Conservation (phyloP, 768 basidiomycete species). For the Porphyrellus cyaneotinctus region DNA sequence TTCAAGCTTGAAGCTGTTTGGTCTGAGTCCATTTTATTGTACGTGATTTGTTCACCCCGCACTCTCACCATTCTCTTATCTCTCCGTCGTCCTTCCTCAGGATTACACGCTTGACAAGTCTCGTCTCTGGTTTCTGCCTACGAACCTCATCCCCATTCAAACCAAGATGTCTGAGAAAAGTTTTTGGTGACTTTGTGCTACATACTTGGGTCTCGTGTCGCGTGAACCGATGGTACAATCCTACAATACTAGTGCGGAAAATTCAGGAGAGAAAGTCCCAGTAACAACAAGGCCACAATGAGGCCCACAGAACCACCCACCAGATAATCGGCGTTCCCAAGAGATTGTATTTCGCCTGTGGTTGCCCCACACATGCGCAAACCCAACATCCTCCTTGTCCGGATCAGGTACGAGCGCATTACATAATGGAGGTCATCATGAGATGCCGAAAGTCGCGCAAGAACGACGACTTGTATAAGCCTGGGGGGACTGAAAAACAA, state of each 20-base stretch:
- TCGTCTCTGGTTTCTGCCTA: too few relatives aligned
- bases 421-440: conserved; percentile 99
- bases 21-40: too few relatives aligned
- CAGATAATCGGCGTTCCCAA: conserved; percentile 90
- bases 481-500: conserved; percentile 63
- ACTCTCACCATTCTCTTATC: too few relatives aligned
- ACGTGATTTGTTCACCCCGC: not conserved
- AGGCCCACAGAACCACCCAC: conserved; percentile 58
- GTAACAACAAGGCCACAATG: conserved; percentile 44
- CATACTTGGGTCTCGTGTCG: too few relatives aligned
- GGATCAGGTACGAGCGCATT: conserved; percentile 97
- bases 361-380: conserved; percentile 95
- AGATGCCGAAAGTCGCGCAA: conserved; percentile 97
- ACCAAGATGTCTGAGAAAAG: too few relatives aligned
- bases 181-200: too few relatives aligned
- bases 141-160: too few relatives aligned
- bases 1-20: not conserved
- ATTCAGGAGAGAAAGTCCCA: too few relatives aligned
- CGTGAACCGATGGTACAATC: too few relatives aligned
- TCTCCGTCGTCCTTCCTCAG: too few relatives aligned
- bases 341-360: conserved; percentile 88
- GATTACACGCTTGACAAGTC: too few relatives aligned
- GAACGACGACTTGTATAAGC: conserved; percentile 87
- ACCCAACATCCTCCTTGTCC: conserved; percentile 97
- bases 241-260: too few relatives aligned